Evolutionary conservation across 106 monocot genomes (phyloP).

Genomic region (Acanthochlamys bracteata): DNA sequence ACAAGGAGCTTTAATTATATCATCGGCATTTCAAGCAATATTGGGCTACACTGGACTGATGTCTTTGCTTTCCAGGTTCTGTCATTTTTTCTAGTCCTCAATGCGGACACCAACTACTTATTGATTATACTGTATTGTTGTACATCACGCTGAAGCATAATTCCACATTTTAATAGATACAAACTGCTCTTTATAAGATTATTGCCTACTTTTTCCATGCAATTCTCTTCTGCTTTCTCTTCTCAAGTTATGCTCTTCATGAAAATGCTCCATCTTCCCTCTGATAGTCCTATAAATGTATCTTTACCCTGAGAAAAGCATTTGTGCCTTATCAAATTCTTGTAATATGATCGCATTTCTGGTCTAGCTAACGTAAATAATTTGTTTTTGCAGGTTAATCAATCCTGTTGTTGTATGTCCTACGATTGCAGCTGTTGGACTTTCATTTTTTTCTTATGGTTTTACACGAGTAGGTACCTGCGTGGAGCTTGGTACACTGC

Average conservation of each 20-base stretch:
- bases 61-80: slow-evolving; percentile 73
- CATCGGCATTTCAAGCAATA: slow-evolving; percentile 81
- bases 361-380: no score
- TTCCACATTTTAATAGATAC: no score
- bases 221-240: no score
- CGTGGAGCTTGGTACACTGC: slow-evolving; percentile 80
- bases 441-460: slow-evolving; percentile 94
- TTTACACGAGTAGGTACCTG: slow-evolving; percentile 82
- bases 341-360: no score
- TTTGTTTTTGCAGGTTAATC: slow-evolving; percentile 59
- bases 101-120: no score
- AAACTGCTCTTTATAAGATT: no score
- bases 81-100: background rate
- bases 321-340: background rate
- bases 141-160: no score
- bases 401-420: slow-evolving; percentile 92
- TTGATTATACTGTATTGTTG: no score
- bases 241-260: background rate
- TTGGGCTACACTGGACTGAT: slow-evolving; percentile 81
- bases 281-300: no score
- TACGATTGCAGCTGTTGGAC: slow-evolving; percentile 88
- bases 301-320: no score
- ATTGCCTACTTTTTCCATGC: background rate
- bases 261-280: background rate
- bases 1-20: slow-evolving; percentile 89